Base-by-base conservation (phyloP, 768 basidiomycete genomes). In the Leccinum pellstonianum region DNA sequence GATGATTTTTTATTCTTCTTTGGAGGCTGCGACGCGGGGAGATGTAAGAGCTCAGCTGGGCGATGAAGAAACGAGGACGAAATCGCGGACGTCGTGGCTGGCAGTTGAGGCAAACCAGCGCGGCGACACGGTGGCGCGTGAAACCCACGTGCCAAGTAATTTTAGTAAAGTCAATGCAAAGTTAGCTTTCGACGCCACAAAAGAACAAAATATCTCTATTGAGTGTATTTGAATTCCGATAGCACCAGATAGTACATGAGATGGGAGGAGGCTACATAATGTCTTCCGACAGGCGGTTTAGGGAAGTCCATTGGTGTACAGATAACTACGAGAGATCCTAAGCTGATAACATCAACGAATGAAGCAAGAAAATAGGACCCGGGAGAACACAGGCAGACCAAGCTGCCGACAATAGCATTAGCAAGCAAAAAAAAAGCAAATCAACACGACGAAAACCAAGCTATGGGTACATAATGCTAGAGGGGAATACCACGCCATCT, bases 401-500 rank as follows among this genome's bases (percentile, higher is more conserved):
- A 47, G 70, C 72, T 67, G 72, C 73, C 14, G 35, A 35, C 57
- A 50, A 70, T 64, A 69, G 64, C 65, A 51, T 67, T 64, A 63
- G 5, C 61, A 53, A 59, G 31, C 21, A 62, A 57, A 61, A 57
- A 31, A 11, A 61, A 68, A 43, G 33, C 64, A 55, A 59, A 63
- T 56, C 53, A 62, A 52, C 55, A 55, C 53, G 43, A 51, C 41
- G 12, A 9, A 41, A 52, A 58, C 41, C 56, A 49, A 56, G 75
- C 81, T 84, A 92, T 37, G 90, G 90, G 80, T 91, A 93, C 82
- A 87, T 83, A 33, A 85, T 81, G 67, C 79, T 86, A 25, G 91
- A 91, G 7, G 93, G 93, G 79, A 92, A 92, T 55, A 95, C 87
- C 60, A 95, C 85, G 50, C 93, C 93, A 68, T 95, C 93, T 10